Percentiles rank a stretch among this genome's conserved stretches.
These are phyloP conservation scores for Leccinum insigne DNA, from an alignment of 1,284 basidiomycete genomes.

Conservation along the genomic window DNA sequence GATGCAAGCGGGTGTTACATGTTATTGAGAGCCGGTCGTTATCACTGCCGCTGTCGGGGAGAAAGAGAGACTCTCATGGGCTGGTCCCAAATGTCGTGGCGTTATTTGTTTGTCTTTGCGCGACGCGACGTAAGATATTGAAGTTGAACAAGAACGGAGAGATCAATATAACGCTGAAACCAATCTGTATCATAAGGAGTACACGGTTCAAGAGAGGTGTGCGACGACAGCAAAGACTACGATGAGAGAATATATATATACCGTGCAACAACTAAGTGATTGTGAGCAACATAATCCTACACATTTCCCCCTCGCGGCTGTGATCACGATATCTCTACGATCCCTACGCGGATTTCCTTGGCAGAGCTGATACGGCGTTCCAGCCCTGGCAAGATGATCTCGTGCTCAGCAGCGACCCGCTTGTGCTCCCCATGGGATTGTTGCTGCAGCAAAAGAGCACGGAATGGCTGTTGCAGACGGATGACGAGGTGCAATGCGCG, in stretches of 20 bases:
- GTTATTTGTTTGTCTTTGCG: conserved; percentile 30
- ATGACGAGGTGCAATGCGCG: too few species aligned
- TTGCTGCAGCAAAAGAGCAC: too few species aligned
- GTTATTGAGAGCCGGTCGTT: conserved; percentile 26
- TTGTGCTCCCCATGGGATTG: too few species aligned
- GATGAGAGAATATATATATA: not conserved
- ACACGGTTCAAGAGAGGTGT: not conserved
- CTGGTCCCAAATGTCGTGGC: conserved; percentile 48
- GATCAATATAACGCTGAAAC: not conserved
- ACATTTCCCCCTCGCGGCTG: too few species aligned
- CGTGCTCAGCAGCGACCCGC: too few species aligned
- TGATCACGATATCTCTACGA: too few species aligned
- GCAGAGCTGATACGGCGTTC: too few species aligned
- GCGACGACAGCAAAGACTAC: not conserved
- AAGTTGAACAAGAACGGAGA: too few species aligned
- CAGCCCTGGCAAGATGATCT: too few species aligned
- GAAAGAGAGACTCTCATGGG: conserved; percentile 48
- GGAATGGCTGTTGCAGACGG: too few species aligned
- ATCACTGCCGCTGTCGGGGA: conserved; percentile 48
- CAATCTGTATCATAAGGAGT: not conserved
- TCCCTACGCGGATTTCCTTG: too few species aligned
- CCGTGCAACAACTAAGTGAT: not conserved
- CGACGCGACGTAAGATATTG: too few species aligned
- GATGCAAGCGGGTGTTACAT: conserved; percentile 20
- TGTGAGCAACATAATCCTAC: not conserved